These are phyloP conservation scores for Paraconiothyrium brasiliense DNA, from an alignment of 2,329 filamentous ascomycete species.

Conservation along the genomic window DNA sequence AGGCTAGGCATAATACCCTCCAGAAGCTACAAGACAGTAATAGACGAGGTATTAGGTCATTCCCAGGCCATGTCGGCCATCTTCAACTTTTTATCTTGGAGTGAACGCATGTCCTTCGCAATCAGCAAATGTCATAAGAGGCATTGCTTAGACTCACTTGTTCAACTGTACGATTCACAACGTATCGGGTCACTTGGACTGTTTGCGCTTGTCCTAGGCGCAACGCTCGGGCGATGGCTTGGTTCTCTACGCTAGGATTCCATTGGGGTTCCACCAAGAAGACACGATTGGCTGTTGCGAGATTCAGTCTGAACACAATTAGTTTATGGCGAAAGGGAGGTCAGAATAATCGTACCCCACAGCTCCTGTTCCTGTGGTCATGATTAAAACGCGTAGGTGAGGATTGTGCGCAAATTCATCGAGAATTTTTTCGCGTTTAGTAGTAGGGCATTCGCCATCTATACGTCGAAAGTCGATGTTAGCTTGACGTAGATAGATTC, in stretches of 20 bases:
- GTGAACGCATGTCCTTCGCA: constrained; percentile 45
- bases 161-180: constrained; percentile 56
- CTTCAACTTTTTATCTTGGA: constrained; percentile 45
- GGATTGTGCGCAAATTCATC: constrained; percentile 47
- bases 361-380: constrained; percentile 64
- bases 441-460: constrained; percentile 55
- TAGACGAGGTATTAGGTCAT: not conserved
- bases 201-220: constrained; percentile 57
- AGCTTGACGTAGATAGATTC: constrained; percentile 22
- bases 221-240: constrained; percentile 61
- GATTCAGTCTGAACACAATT: constrained; percentile 53
- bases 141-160: constrained; percentile 45
- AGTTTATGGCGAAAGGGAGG: not conserved
- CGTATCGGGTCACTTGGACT: constrained; percentile 59
- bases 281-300: constrained; percentile 59
- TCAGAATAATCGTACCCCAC: constrained; percentile 54
- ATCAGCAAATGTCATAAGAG: not conserved
- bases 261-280: constrained; percentile 65
- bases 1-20: not conserved
- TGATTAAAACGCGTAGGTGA: constrained; percentile 55
- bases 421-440: constrained; percentile 51
- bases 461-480: constrained; percentile 49
- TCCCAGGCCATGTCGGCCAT: constrained; percentile 28
- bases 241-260: constrained; percentile 64
- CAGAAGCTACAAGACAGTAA: not conserved